Percentiles rank a stretch among this genome's conserved stretches.
phyloP scores from a whole-genome alignment of 352 stramenopile species.

The Phytopythium kandeliae region DNA sequence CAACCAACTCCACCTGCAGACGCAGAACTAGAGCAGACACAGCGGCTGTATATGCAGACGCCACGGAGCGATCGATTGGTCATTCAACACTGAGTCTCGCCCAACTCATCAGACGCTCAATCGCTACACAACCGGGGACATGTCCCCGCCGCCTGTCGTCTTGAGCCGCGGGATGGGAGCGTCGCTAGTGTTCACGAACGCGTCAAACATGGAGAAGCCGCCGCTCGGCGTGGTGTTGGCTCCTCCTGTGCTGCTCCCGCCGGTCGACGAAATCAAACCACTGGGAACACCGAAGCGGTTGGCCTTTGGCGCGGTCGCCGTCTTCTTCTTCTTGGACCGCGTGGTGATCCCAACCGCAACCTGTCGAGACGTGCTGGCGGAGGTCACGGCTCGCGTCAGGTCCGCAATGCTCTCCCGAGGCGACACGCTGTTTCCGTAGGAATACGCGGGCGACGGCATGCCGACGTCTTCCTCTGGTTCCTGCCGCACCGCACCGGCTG shows the following conservation, averaged over 20 bases:
- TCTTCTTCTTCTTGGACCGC: constrained; percentile 30
- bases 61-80: neutral
- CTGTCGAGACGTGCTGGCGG: constrained; percentile 25
- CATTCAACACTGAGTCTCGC: neutral
- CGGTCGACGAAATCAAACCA: constrained; percentile 6
- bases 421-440: neutral
- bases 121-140: constrained; percentile 20
- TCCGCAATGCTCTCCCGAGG: constrained; percentile 4
- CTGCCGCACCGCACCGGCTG: no score
- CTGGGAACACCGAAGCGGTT: constrained; percentile 27
- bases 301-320: constrained; percentile 9
- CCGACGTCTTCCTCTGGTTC: neutral
- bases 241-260: neutral
- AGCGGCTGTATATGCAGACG: neutral
- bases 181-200: constrained; percentile 57
- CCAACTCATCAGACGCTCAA: neutral
- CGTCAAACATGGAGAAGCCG: constrained; percentile 57
- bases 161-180: constrained; percentile 51
- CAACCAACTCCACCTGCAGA: constrained; percentile 54
- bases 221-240: constrained; percentile 1
- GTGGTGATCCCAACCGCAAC: constrained; percentile 32
- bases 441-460: constrained; percentile 3
- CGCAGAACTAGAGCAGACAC: constrained; percentile 20
- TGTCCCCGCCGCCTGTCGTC: constrained; percentile 13
- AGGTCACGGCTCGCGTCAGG: neutral